Conservation (phyloP, 83 land plant genomes). For the Thuja plicata region DNA sequence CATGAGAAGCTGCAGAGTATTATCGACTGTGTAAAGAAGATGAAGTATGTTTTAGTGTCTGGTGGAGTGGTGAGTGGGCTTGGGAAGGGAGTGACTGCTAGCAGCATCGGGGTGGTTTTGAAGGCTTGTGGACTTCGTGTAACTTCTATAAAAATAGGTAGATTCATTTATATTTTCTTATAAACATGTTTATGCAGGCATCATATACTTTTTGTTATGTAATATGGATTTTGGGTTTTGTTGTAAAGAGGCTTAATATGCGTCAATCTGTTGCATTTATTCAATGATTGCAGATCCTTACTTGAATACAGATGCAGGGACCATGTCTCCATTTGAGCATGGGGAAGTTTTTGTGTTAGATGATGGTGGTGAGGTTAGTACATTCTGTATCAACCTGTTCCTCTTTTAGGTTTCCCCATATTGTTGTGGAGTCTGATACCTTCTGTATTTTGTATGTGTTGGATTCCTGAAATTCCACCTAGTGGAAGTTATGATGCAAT, state of each 20-base stretch:
- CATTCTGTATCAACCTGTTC: neutral
- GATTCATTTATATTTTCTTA: neutral
- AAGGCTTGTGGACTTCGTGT: constrained; percentile 86
- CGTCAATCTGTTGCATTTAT: neutral
- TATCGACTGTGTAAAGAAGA: constrained; percentile 19
- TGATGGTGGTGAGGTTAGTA: constrained; percentile 60
- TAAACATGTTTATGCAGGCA: neutral
- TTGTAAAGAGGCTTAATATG: neutral
- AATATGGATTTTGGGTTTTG: neutral
- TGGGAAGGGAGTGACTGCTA: constrained; percentile 89
- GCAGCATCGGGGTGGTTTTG: constrained; percentile 82
- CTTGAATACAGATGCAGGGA: constrained; percentile 62
- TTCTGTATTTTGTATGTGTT: neutral
- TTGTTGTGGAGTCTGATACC: neutral
- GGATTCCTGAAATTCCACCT: neutral
- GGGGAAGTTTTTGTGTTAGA: constrained; percentile 67
- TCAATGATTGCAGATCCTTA: constrained; percentile 45
- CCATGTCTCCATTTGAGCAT: constrained; percentile 68
- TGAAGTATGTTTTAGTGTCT: constrained; percentile 87
- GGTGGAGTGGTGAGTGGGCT: constrained; percentile 90
- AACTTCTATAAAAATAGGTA: constrained; percentile 85
- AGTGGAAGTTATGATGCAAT: neutral
- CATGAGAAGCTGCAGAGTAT: neutral
- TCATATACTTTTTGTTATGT: neutral
- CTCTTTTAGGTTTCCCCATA: neutral